Evolutionary conservation across 164 flowering plant genomes (phyloP).

Genomic region (Pachysandra terminalis): DNA sequence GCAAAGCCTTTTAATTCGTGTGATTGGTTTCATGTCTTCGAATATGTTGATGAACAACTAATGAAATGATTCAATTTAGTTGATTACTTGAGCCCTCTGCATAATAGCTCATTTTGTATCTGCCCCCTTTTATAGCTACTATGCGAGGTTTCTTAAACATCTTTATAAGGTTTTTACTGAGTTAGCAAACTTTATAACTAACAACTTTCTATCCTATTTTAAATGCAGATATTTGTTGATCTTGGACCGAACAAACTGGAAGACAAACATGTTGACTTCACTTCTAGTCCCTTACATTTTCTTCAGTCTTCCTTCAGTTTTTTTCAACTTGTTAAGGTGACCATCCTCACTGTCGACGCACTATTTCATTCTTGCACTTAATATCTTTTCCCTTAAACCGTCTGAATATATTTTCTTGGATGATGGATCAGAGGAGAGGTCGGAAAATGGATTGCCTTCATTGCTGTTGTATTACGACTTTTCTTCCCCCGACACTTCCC

Average conservation of each 20-base stretch:
- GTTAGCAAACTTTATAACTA: background rate
- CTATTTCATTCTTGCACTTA: too few relatives aligned
- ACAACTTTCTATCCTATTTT: constrained; percentile 1
- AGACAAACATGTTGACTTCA: constrained; percentile 73
- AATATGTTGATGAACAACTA: background rate
- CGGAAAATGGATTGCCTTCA: constrained; percentile 83
- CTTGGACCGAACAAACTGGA: constrained; percentile 96
- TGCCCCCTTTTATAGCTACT: background rate
- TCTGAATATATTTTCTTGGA: background rate
- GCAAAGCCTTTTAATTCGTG: background rate
- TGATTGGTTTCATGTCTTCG: background rate
- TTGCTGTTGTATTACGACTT: constrained; percentile 67
- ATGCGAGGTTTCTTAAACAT: background rate
- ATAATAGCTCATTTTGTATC: background rate
- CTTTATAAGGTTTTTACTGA: background rate
- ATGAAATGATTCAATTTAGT: background rate
- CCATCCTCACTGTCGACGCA: too few relatives aligned
- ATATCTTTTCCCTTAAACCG: background rate
- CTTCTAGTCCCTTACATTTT: constrained; percentile 91
- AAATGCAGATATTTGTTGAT: constrained; percentile 75
- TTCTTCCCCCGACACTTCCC: constrained; percentile 80
- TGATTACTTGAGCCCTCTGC: background rate
- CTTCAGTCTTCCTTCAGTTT: constrained; percentile 65
- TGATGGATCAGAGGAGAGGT: constrained; percentile 61
- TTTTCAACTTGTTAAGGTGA: constrained; percentile 61